Percentiles rank a stretch among this genome's conserved stretches.
phyloP scores from a whole-genome alignment of 2,329 filamentous ascomycete species.

The Fusarium liriodendri region DNA sequence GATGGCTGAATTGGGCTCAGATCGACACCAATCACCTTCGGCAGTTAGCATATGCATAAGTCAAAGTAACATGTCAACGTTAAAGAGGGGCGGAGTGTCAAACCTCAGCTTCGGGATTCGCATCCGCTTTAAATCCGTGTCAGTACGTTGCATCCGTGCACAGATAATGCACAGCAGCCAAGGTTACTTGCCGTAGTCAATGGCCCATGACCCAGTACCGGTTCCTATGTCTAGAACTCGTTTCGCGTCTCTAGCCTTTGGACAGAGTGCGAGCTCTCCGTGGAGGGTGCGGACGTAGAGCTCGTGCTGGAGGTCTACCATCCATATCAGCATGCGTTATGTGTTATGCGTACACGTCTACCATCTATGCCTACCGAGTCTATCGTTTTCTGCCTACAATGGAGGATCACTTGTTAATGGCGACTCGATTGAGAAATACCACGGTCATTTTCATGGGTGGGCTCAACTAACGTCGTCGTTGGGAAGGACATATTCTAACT shows the following conservation, averaged over 20 bases:
- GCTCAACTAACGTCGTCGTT: not conserved
- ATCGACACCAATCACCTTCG: not conserved
- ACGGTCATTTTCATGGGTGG: not conserved
- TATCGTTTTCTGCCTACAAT: not conserved
- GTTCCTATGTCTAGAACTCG: constrained; percentile 48
- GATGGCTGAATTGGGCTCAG: not conserved
- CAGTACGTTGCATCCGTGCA: not conserved
- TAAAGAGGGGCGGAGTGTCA: not conserved
- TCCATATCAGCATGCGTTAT: not conserved
- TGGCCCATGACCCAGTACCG: constrained; percentile 48
- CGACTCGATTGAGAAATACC: not conserved
- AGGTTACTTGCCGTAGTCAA: constrained; percentile 44
- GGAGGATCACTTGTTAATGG: not conserved
- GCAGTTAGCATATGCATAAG: not conserved
- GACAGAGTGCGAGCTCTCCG: constrained; percentile 36
- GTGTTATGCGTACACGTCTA: not conserved
- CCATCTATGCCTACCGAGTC: not conserved
- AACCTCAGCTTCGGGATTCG: not conserved
- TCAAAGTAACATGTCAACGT: not conserved
- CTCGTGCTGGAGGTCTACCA: constrained; percentile 37
- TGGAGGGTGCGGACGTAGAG: constrained; percentile 39
- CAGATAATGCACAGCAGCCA: constrained; percentile 40
- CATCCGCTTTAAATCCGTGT: not conserved
- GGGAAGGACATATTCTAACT: not conserved
- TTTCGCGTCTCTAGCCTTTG: constrained; percentile 32